Base-by-base conservation (phyloP, 345 rosid genomes). In the Aquilaria yunnanensis region DNA sequence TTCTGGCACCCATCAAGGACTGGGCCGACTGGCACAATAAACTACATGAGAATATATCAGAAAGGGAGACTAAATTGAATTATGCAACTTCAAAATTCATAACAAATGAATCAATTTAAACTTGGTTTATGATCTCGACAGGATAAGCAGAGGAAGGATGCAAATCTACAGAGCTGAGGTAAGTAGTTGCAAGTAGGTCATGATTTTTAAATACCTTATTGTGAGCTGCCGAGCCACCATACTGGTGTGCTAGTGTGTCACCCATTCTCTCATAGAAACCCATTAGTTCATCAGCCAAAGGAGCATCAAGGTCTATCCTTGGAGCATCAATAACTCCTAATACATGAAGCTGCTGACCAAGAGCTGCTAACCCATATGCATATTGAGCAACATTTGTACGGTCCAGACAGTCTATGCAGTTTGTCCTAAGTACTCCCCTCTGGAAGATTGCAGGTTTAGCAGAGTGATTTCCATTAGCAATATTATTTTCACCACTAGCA, bases 321-420 rank as follows among this genome's bases (percentile, higher is more conserved):
- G 92, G 81, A 66, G 67, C 64, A 62, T 82, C 85, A 54, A 72
- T 76, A 70, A 81, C 77, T 55, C 93, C 94, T 70, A 95, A 67
- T 62, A 93, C 84, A 74, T 83, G 80, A 74, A 91, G 97, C 78
- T 95, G 99, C 53, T 68, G 83, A 50, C 96, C 99, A 62, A 95
- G 90, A 56, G 96, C 97, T 72, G 83, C 95, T 88, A 93, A 80
- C 47, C 99, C 96, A 72, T 85, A 95, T 49, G 97, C 96, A 77
- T 83, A 95, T 50, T 95, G 97, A 33, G 99, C 99, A 74, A 89
- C 99, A 83, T 95, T 95, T 75, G 99, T 95, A 31, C 99, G 95
- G 69, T 95, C 99, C 57, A 95, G 85, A 81, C 97, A 95, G 68
- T 95, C 99, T 67, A 95, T 95, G 74, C 99, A 95, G 74, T 91